These are phyloP conservation scores for Sclerotinia spermophila DNA, from an alignment of 2,329 filamentous ascomycete species.

Conservation along the genomic window DNA sequence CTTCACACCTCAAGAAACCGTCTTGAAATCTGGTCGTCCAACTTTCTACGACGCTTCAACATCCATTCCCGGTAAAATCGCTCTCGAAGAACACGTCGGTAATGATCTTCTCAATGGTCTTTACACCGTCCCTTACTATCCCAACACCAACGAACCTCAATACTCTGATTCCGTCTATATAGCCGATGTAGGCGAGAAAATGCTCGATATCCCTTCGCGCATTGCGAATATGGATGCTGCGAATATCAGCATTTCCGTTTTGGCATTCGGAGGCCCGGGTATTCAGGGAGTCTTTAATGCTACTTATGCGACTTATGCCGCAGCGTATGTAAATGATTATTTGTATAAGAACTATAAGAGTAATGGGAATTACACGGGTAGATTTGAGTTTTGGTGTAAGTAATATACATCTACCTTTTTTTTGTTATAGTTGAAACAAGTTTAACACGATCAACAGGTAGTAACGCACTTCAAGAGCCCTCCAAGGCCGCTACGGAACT, in stretches of 20 bases:
- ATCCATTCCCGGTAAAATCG: slow-evolving; percentile 6
- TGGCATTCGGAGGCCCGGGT: slow-evolving; percentile 22
- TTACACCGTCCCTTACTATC: slow-evolving; percentile 1
- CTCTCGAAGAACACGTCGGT: slow-evolving; percentile 9
- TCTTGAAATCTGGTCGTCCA: slow-evolving; percentile 5
- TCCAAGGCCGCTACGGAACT: slow-evolving; percentile 24
- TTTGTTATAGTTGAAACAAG: not conserved
- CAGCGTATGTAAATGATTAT: slow-evolving; percentile 25
- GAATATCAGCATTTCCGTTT: slow-evolving; percentile 22
- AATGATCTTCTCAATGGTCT: not conserved
- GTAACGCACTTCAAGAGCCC: slow-evolving; percentile 26
- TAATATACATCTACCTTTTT: not conserved
- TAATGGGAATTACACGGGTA: slow-evolving; percentile 21
- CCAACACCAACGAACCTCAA: slow-evolving; percentile 3
- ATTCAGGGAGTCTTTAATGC: slow-evolving; percentile 29
- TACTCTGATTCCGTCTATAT: not conserved
- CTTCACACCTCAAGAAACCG: not conserved
- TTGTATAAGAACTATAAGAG: slow-evolving; percentile 21
- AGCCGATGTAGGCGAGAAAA: not conserved
- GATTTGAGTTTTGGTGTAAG: slow-evolving; percentile 29
- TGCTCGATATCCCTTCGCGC: slow-evolving; percentile 17
- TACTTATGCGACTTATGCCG: slow-evolving; percentile 20
- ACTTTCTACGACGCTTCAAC: not conserved
- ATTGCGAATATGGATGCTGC: slow-evolving; percentile 25
- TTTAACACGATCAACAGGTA: not conserved